Percentiles rank a stretch among this genome's conserved stretches.
Evolutionary conservation across 164 flowering plant species (phyloP).

Genomic region (Pachysandra terminalis): DNA sequence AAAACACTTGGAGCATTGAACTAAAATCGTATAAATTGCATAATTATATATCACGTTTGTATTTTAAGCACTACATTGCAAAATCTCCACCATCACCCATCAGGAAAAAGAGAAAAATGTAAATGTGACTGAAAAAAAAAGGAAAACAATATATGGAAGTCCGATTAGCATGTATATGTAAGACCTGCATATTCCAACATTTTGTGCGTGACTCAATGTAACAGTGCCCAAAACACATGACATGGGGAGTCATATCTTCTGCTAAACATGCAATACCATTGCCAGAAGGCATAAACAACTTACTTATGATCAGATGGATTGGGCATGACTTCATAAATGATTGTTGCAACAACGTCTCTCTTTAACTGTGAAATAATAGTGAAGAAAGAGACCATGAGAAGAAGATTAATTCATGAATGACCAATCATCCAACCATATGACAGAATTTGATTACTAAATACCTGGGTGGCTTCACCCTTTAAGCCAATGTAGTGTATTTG

Average conservation of each 20-base stretch:
- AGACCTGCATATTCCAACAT: neutral
- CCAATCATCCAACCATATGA: neutral
- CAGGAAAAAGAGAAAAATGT: no score
- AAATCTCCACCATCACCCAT: no score
- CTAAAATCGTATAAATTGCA: no score
- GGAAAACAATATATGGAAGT: no score
- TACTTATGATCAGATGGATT: constrained; percentile 99
- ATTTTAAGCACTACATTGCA: no score
- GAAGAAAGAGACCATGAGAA: constrained; percentile 15
- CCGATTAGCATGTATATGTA: neutral
- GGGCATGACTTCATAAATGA: constrained; percentile 91
- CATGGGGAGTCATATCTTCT: no score
- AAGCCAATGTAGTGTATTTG: constrained; percentile 89
- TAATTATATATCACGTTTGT: no score
- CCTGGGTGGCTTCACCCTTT: constrained; percentile 98
- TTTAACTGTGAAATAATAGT: constrained; percentile 63
- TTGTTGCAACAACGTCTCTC: constrained; percentile 90
- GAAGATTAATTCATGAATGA: neutral
- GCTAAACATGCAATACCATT: no score
- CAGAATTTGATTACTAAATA: constrained; percentile 17
- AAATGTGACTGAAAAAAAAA: no score
- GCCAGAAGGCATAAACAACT: constrained; percentile 30
- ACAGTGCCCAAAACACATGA: no score
- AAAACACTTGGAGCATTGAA: no score
- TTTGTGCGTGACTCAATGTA: neutral